Evolutionary conservation across 2,329 filamentous ascomycete species (phyloP).

Genomic region (Nannizziopsis barbatae): DNA sequence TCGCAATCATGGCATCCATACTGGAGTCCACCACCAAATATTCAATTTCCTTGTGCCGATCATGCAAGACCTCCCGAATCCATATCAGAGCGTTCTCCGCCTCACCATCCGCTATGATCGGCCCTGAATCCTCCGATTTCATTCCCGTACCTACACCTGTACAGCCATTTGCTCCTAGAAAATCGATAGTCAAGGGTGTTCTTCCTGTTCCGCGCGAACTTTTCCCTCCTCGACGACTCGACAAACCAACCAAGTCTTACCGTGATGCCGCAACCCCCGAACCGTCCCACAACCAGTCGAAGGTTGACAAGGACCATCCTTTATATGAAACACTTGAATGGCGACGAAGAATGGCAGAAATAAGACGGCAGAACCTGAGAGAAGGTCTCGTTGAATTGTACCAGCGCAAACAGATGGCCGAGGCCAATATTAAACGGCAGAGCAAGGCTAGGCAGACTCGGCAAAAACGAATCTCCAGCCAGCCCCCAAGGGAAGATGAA

Average conservation of each 20-base stretch:
- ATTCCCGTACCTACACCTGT: slow-evolving; percentile 67
- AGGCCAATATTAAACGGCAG: slow-evolving; percentile 27
- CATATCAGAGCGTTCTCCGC: slow-evolving; percentile 33
- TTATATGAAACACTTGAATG: slow-evolving; percentile 47
- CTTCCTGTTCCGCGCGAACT: slow-evolving; percentile 74
- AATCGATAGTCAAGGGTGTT: slow-evolving; percentile 55
- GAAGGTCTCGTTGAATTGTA: slow-evolving; percentile 61
- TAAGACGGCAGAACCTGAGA: slow-evolving; percentile 59
- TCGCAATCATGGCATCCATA: slow-evolving; percentile 12
- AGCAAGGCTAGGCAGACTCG: slow-evolving; percentile 42
- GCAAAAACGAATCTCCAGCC: slow-evolving; percentile 43
- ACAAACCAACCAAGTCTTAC: slow-evolving; percentile 54
- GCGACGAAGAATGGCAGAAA: slow-evolving; percentile 62
- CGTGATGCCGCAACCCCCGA: slow-evolving; percentile 48
- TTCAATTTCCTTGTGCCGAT: slow-evolving; percentile 30
- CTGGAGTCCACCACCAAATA: slow-evolving; percentile 12
- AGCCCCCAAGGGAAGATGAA: slow-evolving; percentile 64
- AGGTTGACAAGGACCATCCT: slow-evolving; percentile 28
- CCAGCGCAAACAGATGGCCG: slow-evolving; percentile 46
- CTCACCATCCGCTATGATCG: slow-evolving; percentile 28
- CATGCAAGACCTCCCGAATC: slow-evolving; percentile 24
- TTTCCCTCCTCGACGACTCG: slow-evolving; percentile 51
- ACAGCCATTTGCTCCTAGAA: slow-evolving; percentile 51
- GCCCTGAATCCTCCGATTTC: slow-evolving; percentile 76
- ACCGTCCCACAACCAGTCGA: slow-evolving; percentile 31